Conservation (phyloP, 345 rosid species). For the Anastatica hierochuntica region DNA sequence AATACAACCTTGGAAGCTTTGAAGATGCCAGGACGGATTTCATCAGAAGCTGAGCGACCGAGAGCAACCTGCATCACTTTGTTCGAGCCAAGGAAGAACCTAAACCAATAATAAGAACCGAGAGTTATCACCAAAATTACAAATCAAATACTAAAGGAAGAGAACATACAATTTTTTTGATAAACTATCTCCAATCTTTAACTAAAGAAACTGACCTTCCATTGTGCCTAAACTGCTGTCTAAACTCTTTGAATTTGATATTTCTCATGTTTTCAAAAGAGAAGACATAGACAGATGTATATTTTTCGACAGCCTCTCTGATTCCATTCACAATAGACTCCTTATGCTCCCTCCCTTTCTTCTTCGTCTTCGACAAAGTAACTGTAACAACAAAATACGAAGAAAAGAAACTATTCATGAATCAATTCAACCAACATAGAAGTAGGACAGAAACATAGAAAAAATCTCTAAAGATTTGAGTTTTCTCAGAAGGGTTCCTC, state of each 20-base stretch:
- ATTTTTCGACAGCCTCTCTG: conserved; percentile 62
- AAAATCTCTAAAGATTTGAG: neutral
- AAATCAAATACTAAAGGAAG: neutral
- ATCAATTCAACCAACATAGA: neutral
- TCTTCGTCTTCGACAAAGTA: conserved; percentile 90
- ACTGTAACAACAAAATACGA: conserved; percentile 25
- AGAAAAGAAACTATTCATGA: neutral
- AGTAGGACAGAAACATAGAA: neutral
- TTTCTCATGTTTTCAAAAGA: conserved; percentile 94
- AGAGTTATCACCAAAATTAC: neutral
- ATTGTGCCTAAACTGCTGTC: conserved; percentile 63
- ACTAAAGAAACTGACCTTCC: conserved; percentile 43
- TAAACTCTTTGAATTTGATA: conserved; percentile 85
- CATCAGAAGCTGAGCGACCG: conserved; percentile 88
- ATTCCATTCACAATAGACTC: conserved; percentile 53
- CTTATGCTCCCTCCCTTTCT: conserved; percentile 91
- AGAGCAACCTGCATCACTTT: conserved; percentile 96
- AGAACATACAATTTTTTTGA: neutral
- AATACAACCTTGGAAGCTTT: conserved; percentile 68
- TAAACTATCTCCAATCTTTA: neutral
- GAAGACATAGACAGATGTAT: conserved; percentile 59
- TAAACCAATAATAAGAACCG: conserved; percentile 14
- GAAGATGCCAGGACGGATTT: conserved; percentile 56
- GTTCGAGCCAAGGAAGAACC: conserved; percentile 93
- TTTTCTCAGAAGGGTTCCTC: neutral